Evolutionary conservation across 768 basidiomycete species (phyloP).

Genomic region (Hericium coralloides): DNA sequence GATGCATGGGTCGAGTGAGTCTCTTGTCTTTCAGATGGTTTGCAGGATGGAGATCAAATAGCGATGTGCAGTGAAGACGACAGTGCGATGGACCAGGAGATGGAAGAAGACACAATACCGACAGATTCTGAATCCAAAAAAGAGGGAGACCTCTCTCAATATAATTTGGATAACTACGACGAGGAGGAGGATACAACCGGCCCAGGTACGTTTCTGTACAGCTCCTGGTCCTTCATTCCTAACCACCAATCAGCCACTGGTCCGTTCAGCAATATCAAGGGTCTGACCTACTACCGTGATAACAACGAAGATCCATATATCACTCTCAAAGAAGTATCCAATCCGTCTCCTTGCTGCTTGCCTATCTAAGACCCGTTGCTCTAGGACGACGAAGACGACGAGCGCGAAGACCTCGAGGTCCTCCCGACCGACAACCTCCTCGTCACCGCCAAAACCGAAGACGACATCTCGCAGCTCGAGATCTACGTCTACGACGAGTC

Average conservation of each 20-base stretch:
- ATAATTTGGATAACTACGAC: constrained; percentile 90
- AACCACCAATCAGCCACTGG: constrained; percentile 40
- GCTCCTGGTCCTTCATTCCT: constrained; percentile 1
- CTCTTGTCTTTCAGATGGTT: constrained; percentile 5
- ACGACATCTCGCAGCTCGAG: constrained; percentile 93
- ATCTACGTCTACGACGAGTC: constrained; percentile 93
- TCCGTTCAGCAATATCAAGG: constrained; percentile 94
- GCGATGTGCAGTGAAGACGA: constrained; percentile 33
- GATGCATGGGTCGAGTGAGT: constrained; percentile 88
- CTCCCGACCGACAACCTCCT: constrained; percentile 88
- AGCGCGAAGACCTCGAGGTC: constrained; percentile 84
- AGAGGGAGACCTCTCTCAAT: constrained; percentile 61
- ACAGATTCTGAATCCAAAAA: constrained; percentile 18
- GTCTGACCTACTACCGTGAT: constrained; percentile 83
- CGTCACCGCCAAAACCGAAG: constrained; percentile 89
- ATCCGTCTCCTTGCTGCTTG: constrained; percentile 4
- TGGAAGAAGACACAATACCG: constrained; percentile 28
- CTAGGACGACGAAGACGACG: constrained; percentile 69
- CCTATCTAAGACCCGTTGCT: neutral
- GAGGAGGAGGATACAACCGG: constrained; percentile 42
- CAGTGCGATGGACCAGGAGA: constrained; percentile 52
- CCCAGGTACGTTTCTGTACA: constrained; percentile 20
- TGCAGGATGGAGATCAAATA: constrained; percentile 24
- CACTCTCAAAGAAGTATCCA: constrained; percentile 78
- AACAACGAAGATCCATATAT: constrained; percentile 96